These are phyloP conservation scores for Taphrina sp. DNA, from an alignment of 1,139 yeast species.

Conservation along the genomic window DNA sequence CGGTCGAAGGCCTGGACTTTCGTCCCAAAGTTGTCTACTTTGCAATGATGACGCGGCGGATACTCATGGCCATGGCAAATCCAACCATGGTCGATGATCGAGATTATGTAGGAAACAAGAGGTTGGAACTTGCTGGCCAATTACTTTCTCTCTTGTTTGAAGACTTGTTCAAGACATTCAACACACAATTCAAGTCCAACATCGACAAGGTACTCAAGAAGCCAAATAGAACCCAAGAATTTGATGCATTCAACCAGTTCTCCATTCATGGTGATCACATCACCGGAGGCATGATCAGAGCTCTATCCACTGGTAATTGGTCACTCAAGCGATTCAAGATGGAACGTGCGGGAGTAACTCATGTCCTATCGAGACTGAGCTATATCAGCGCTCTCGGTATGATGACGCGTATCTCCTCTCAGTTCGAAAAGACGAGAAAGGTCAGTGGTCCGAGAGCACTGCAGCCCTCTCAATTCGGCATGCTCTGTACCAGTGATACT, in stretches of 20 bases:
- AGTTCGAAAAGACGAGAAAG: conserved; percentile 94
- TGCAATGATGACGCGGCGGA: conserved; percentile 96
- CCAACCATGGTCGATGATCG: conserved; percentile 96
- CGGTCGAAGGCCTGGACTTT: conserved; percentile 81
- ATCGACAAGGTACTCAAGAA: conserved; percentile 90
- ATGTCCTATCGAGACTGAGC: conserved; percentile 83
- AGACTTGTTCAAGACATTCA: conserved; percentile 93
- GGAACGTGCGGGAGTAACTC: conserved; percentile 99
- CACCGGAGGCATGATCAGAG: conserved; percentile 90
- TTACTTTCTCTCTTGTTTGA: conserved; percentile 90
- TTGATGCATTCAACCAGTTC: conserved; percentile 85
- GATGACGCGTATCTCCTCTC: conserved; percentile 99
- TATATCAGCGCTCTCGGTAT: conserved; percentile 95
- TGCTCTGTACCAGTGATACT: conserved; percentile 92
- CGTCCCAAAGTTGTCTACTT: conserved; percentile 91
- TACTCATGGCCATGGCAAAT: conserved; percentile 90
- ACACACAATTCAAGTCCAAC: conserved; percentile 87
- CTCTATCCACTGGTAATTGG: conserved; percentile 99
- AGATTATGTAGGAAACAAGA: conserved; percentile 97
- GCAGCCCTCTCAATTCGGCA: conserved; percentile 66
- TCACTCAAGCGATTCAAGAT: conserved; percentile 96
- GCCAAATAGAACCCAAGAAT: conserved; percentile 92
- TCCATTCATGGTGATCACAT: conserved; percentile 89
- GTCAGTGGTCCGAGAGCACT: conserved; percentile 99
- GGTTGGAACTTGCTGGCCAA: conserved; percentile 96